Percentiles rank a stretch among this genome's conserved stretches.
phyloP scores from a whole-genome alignment of 73 alveolate genomes.

The Uronychia binucleata region DNA sequence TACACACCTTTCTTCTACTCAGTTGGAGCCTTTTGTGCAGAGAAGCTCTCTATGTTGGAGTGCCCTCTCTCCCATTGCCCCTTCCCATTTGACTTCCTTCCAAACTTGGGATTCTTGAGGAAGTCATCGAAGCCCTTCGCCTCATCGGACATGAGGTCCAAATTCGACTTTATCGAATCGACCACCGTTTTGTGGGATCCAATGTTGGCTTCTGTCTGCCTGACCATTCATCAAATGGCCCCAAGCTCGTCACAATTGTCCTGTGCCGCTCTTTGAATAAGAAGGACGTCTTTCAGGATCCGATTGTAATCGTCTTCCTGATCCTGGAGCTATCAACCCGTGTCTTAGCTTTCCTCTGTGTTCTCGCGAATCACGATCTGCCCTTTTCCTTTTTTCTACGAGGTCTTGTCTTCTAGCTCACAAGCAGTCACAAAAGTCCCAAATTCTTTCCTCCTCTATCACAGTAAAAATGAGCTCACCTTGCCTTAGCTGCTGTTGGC shows the following conservation, averaged over 20 bases:
- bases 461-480: background rate
- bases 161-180: background rate
- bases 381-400: background rate
- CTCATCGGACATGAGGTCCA: background rate
- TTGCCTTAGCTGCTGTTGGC: background rate
- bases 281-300: background rate
- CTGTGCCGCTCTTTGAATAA: background rate
- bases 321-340: background rate
- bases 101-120: too few species aligned
- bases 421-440: background rate
- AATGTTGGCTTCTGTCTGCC: background rate
- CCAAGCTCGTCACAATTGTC: background rate
- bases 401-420: background rate
- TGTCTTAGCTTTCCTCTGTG: background rate
- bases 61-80: too few species aligned
- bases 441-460: background rate
- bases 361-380: background rate
- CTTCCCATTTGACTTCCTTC: too few species aligned
- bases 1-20: too few species aligned
- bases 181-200: background rate
- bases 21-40: too few species aligned
- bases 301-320: background rate
- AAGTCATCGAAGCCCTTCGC: background rate
- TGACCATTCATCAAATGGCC: background rate
- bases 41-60: too few species aligned